Conservation (phyloP, 192 early-diverging fungal genomes). For the Funneliformis mosseae region DNA sequence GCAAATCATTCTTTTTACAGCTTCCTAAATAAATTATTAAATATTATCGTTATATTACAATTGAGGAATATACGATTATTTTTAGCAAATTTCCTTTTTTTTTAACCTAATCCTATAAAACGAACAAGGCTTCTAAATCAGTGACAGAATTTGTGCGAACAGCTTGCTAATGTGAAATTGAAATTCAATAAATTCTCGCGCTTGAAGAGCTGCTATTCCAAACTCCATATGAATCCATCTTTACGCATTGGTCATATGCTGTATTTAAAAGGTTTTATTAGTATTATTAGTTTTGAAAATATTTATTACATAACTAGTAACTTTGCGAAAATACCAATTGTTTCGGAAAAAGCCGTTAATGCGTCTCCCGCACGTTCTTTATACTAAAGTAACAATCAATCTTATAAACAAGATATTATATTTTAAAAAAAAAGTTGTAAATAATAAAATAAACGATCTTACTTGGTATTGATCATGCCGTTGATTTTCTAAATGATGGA, state of each 20-base stretch:
- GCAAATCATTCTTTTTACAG: slow-evolving; percentile 43
- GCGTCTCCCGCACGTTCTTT: slow-evolving; percentile 83
- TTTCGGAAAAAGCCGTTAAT: slow-evolving; percentile 75
- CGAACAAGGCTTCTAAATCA: slow-evolving; percentile 79
- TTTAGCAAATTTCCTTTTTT: slow-evolving; percentile 14
- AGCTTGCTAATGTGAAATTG: slow-evolving; percentile 74
- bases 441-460: background rate
- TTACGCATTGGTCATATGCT: slow-evolving; percentile 77
- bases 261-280: background rate
- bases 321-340: slow-evolving; percentile 78
- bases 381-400: slow-evolving; percentile 44
- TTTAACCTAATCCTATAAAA: slow-evolving; percentile 82
- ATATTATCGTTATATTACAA: background rate
- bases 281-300: too few relatives aligned
- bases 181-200: slow-evolving; percentile 85
- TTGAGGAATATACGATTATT: background rate
- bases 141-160: slow-evolving; percentile 80
- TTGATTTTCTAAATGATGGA: slow-evolving; percentile 67
- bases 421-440: background rate
- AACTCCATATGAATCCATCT: slow-evolving; percentile 94
- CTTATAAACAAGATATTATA: too few relatives aligned
- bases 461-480: slow-evolving; percentile 70
- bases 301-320: slow-evolving; percentile 6
- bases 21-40: slow-evolving; percentile 36
- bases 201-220: slow-evolving; percentile 76